phyloP scores from a whole-genome alignment of 2,329 filamentous ascomycete genomes.

The Colletotrichum eremochloae region DNA sequence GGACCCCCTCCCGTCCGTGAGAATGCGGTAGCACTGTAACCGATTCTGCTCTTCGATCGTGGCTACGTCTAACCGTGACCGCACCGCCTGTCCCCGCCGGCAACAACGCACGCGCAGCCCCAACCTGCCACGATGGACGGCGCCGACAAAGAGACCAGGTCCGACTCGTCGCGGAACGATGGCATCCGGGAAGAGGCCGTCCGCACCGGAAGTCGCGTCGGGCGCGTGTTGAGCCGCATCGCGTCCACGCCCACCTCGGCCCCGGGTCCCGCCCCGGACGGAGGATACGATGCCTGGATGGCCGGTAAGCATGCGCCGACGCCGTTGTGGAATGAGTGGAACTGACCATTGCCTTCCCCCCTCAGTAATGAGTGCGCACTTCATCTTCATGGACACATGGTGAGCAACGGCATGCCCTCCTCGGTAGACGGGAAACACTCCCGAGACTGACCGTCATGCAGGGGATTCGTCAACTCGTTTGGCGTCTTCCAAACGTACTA shows the following conservation, averaged over 20 bases:
- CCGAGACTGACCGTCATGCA: neutral
- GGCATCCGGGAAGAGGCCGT: neutral
- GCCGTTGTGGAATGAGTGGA: neutral
- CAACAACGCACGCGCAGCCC: neutral
- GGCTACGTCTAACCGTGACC: slow-evolving; percentile 5
- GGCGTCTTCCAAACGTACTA: slow-evolving; percentile 63
- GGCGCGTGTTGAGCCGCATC: slow-evolving; percentile 36
- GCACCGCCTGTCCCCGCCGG: neutral
- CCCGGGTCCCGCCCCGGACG: slow-evolving; percentile 36
- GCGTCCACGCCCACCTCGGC: slow-evolving; percentile 20
- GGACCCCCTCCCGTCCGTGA: neutral
- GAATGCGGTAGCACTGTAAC: neutral
- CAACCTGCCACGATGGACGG: slow-evolving; percentile 2
- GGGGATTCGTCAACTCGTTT: slow-evolving; percentile 62
- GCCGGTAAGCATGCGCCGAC: slow-evolving; percentile 21
- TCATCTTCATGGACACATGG: slow-evolving; percentile 41
- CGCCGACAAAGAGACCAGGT: slow-evolving; percentile 33
- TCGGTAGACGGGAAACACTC: neutral
- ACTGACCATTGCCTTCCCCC: neutral
- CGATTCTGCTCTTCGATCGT: neutral
- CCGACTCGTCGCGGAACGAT: slow-evolving; percentile 31
- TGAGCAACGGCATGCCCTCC: neutral
- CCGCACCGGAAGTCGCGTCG: slow-evolving; percentile 22
- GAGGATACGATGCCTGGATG: slow-evolving; percentile 36
- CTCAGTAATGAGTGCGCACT: slow-evolving; percentile 28